These are phyloP conservation scores for Platanthera guangdongensis DNA, from an alignment of 106 monocot genomes.

Conservation along the genomic window DNA sequence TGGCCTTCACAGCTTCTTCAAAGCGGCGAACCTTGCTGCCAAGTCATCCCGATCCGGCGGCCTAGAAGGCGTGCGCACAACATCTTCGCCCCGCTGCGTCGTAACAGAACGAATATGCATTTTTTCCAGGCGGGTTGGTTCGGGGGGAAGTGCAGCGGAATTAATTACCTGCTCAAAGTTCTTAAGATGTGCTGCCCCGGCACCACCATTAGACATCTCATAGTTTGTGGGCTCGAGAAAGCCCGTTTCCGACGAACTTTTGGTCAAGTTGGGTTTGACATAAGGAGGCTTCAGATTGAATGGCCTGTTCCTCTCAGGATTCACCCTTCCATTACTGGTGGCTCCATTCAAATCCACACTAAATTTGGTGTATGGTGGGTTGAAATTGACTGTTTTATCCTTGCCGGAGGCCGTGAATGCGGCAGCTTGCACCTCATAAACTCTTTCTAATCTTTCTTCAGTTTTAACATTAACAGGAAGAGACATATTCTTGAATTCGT, in stretches of 20 bases:
- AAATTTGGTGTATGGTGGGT: conserved; percentile 32
- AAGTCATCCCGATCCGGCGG: no score
- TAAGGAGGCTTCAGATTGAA: conserved; percentile 10
- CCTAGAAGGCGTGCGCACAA: no score
- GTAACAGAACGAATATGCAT: no score
- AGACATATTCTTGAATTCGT: conserved; percentile 40
- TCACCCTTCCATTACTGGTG: conserved; percentile 3
- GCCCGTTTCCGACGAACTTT: not conserved
- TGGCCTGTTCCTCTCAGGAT: conserved; percentile 16
- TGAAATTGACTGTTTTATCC: conserved; percentile 20
- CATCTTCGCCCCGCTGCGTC: no score
- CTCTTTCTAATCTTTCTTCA: conserved; percentile 5
- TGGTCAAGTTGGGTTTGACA: conserved; percentile 17
- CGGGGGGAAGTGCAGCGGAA: no score
- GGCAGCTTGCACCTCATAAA: not conserved
- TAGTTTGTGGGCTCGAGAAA: conserved; percentile 15
- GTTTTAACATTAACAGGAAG: conserved; percentile 3
- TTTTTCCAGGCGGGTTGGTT: no score
- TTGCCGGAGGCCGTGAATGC: conserved; percentile 7
- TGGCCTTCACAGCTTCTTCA: no score
- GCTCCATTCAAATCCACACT: not conserved
- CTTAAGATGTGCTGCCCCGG: conserved; percentile 20
- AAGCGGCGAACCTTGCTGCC: no score
- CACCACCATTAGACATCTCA: not conserved
- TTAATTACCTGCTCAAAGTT: no score